Evolutionary conservation across 73 alveolate species (phyloP).

Genomic region (Symbiodinium pilosum): DNA sequence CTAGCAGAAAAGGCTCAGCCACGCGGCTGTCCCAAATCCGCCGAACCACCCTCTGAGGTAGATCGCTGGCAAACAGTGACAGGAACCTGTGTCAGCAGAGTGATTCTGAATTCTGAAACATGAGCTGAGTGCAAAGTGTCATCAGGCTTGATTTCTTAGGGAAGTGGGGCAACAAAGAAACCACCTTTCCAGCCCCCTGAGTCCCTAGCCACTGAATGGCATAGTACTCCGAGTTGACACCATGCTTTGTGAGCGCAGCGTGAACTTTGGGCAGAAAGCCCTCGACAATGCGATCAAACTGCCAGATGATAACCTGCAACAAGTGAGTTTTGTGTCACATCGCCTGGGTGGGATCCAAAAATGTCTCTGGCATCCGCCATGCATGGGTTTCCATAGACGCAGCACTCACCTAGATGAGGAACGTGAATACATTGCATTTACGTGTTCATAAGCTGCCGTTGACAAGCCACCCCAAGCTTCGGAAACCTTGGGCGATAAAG

Average conservation of each 20-base stretch:
- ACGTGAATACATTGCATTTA: too few species aligned
- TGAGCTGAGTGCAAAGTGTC: too few species aligned
- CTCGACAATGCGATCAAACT: conserved; percentile 90
- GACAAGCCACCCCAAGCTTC: conserved; percentile 71
- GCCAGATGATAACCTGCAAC: conserved; percentile 81
- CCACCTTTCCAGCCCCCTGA: neutral
- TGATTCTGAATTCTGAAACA: too few species aligned
- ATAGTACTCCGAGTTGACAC: conserved; percentile 92
- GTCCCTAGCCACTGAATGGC: conserved; percentile 79
- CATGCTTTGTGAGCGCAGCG: conserved; percentile 44
- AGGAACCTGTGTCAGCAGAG: conserved; percentile 34
- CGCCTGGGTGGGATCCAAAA: too few species aligned
- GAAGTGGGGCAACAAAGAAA: neutral
- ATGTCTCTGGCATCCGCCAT: too few species aligned
- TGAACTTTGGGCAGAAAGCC: conserved; percentile 93
- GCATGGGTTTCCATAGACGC: too few species aligned
- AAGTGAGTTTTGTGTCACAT: too few species aligned
- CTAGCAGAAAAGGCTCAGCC: conserved; percentile 2
- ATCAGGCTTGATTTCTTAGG: neutral
- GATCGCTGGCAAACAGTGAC: conserved; percentile 72
- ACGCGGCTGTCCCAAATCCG: conserved; percentile 83
- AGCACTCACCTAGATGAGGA: too few species aligned
- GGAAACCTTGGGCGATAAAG: conserved; percentile 89
- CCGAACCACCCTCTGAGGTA: conserved; percentile 84
- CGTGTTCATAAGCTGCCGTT: neutral